Percentiles rank a stretch among this genome's conserved stretches.
Conservation (phyloP, 495 filamentous ascomycete species). For the Cladorrhinum samala region DNA sequence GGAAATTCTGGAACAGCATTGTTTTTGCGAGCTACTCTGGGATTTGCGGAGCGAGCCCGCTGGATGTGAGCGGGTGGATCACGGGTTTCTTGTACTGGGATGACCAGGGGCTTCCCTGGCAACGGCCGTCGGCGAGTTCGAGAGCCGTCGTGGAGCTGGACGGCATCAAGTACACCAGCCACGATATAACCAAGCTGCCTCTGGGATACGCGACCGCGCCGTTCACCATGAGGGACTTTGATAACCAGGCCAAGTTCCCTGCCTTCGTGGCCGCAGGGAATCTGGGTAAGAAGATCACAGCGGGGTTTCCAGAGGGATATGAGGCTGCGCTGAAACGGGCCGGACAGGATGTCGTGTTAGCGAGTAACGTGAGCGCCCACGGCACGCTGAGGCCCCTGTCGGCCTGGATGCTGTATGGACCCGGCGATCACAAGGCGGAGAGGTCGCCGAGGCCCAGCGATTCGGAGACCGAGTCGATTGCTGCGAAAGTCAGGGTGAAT, state of each 20-base stretch:
- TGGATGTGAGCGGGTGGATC: constrained; percentile 40
- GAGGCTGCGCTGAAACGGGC: constrained; percentile 12
- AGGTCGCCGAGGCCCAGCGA: background rate
- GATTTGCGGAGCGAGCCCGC: constrained; percentile 22
- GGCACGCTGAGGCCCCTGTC: constrained; percentile 22
- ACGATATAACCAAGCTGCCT: constrained; percentile 22
- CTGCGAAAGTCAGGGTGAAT: background rate
- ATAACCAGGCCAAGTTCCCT: constrained; percentile 12
- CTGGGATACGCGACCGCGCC: constrained; percentile 26
- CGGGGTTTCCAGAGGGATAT: constrained; percentile 20
- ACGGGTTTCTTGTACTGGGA: constrained; percentile 46
- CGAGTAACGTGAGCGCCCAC: constrained; percentile 7
- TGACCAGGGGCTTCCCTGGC: constrained; percentile 25
- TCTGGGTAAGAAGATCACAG: constrained; percentile 23
- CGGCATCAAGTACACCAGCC: constrained; percentile 14
- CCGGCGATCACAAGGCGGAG: constrained; percentile 8
- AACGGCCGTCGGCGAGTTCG: background rate
- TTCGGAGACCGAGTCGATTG: constrained; percentile 3
- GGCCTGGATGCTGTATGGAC: constrained; percentile 28
- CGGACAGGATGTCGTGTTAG: constrained; percentile 7
- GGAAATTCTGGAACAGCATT: constrained; percentile 40
- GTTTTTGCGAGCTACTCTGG: constrained; percentile 12
- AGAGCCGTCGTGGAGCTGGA: constrained; percentile 12
- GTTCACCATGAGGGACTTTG: constrained; percentile 25
- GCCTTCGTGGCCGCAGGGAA: constrained; percentile 25